These are phyloP conservation scores for Kwoniella heveanensis DNA, from an alignment of 768 basidiomycete genomes.

Conservation along the genomic window DNA sequence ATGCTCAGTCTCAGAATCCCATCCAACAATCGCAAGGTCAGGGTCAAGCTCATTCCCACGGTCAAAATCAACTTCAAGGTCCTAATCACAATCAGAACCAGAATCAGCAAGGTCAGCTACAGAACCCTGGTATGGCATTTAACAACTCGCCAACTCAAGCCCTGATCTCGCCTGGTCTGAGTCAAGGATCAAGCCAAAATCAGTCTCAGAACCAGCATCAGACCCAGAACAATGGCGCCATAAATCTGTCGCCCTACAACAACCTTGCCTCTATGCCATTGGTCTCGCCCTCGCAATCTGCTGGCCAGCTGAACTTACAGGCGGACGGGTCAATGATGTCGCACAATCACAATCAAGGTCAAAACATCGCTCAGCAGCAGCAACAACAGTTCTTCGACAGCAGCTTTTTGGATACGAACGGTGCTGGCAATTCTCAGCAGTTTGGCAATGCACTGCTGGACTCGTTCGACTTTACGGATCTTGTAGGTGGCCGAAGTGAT, in stretches of 20 bases:
- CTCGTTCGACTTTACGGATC: slow-evolving; percentile 38
- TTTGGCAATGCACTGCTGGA: slow-evolving; percentile 36
- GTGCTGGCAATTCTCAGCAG: slow-evolving; percentile 15
- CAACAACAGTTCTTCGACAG: slow-evolving; percentile 8
- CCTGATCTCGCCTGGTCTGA: neutral
- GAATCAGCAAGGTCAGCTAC: neutral
- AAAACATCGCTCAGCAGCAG: slow-evolving; percentile 6
- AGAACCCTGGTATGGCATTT: neutral
- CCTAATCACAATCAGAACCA: slow-evolving; percentile 9
- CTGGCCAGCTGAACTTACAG: neutral
- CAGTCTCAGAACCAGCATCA: slow-evolving; percentile 7
- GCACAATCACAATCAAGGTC: neutral
- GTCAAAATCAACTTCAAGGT: slow-evolving; percentile 6
- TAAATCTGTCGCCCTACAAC: slow-evolving; percentile 13
- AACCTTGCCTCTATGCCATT: slow-evolving; percentile 4
- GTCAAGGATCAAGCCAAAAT: neutral
- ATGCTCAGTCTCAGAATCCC: neutral
- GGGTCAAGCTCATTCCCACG: no score
- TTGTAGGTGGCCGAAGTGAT: slow-evolving; percentile 3
- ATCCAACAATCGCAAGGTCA: slow-evolving; percentile 7
- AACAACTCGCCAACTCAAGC: neutral
- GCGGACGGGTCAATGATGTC: slow-evolving; percentile 1
- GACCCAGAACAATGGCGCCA: neutral
- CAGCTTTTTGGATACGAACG: neutral
- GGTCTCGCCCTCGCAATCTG: neutral